A percentile compares a stretch with the other conserved stretches of the same genome.
These are phyloP conservation scores for Babesia microti DNA, from an alignment of 169 alveolate species.

Conservation along the genomic window DNA sequence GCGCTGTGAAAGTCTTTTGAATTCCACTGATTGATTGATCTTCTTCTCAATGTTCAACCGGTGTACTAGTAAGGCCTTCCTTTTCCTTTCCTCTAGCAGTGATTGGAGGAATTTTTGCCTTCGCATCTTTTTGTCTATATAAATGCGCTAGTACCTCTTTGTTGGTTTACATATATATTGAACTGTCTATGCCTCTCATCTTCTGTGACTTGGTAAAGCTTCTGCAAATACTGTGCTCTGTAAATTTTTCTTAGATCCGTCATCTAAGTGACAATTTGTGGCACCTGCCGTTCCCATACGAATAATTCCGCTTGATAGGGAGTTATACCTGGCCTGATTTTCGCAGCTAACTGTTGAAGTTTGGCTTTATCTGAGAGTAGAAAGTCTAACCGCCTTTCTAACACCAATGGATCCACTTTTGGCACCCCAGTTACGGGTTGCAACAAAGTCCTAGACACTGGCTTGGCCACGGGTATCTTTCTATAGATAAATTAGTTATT, in stretches of 20 bases:
- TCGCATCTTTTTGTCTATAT: constrained; percentile 38
- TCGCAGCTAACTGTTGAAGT: constrained; percentile 61
- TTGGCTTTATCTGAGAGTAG: constrained; percentile 55
- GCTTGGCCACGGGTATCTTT: constrained; percentile 52
- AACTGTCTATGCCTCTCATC: constrained; percentile 61
- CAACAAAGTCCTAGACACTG: constrained; percentile 24
- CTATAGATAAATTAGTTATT: constrained; percentile 6
- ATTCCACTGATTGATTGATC: constrained; percentile 56
- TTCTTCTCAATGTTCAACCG: constrained; percentile 31
- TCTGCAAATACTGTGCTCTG: constrained; percentile 68
- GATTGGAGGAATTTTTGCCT: constrained; percentile 17
- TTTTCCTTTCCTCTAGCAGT: constrained; percentile 27
- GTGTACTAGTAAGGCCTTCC: constrained; percentile 34
- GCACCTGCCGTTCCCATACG: constrained; percentile 71
- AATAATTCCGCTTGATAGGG: constrained; percentile 68
- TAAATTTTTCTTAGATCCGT: constrained; percentile 59
- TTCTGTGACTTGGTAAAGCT: constrained; percentile 58
- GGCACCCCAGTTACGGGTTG: constrained; percentile 57
- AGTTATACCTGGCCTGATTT: constrained; percentile 64
- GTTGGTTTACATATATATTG: constrained; percentile 16
- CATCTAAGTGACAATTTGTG: constrained; percentile 44
- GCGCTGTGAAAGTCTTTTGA: constrained; percentile 59
- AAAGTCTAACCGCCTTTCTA: constrained; percentile 60
- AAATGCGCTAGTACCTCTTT: constrained; percentile 27
- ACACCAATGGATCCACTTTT: constrained; percentile 50